A percentile compares a stretch with the other conserved stretches of the same genome.
Conservation (phyloP, 2,329 filamentous ascomycete genomes). For the Sporothrix protearum region DNA sequence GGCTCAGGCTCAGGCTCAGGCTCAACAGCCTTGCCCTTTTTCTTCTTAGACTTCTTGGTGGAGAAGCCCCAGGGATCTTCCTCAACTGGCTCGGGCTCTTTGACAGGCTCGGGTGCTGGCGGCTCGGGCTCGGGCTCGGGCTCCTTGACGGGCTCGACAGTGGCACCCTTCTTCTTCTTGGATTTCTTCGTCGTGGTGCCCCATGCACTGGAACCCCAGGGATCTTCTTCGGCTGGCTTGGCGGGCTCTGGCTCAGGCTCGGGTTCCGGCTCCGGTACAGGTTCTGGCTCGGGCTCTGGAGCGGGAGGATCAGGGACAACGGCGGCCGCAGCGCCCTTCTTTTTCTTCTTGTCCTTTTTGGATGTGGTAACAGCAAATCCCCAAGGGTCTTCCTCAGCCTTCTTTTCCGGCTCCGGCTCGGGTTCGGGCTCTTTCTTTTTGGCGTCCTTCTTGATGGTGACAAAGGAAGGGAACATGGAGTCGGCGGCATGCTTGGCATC, state of each 20-base stretch:
- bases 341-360: slow-evolving; percentile 34
- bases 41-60: slow-evolving; percentile 43
- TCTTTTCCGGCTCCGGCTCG: slow-evolving; percentile 19
- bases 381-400: slow-evolving; percentile 24
- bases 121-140: slow-evolving; percentile 8
- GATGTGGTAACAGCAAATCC: background rate
- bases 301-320: too few relatives aligned
- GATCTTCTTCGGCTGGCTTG: slow-evolving; percentile 24
- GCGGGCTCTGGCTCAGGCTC: slow-evolving; percentile 20
- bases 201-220: slow-evolving; percentile 32
- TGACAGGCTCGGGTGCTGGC: slow-evolving; percentile 7
- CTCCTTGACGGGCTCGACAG: background rate
- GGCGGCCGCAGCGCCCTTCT: slow-evolving; percentile 22
- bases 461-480: slow-evolving; percentile 31
- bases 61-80: slow-evolving; percentile 26
- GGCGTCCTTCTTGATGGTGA: slow-evolving; percentile 40
- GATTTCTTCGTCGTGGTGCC: slow-evolving; percentile 30
- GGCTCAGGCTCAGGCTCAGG: slow-evolving; percentile 12
- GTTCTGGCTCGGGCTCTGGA: slow-evolving; percentile 30
- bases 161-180: slow-evolving; percentile 31
- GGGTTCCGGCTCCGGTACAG: slow-evolving; percentile 23
- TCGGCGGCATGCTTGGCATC: slow-evolving; percentile 27
- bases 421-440: slow-evolving; percentile 25
- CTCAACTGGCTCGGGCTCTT: slow-evolving; percentile 14
- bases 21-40: slow-evolving; percentile 20